phyloP scores from a whole-genome alignment of 2,329 filamentous ascomycete species.

The Aureobasidium leucospermi region DNA sequence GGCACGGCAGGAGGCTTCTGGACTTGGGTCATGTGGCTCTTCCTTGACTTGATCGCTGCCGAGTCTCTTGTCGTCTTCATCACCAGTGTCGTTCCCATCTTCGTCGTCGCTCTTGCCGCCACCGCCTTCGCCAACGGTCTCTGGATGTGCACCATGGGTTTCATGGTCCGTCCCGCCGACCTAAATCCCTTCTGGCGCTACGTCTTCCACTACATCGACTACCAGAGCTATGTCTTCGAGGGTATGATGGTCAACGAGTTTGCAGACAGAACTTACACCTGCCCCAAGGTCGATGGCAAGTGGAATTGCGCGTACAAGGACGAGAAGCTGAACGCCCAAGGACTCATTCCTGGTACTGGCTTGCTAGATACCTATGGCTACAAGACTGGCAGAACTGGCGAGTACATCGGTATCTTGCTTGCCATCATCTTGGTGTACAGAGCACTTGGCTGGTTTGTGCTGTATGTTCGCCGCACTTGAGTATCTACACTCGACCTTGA shows the following conservation, averaged over 20 bases:
- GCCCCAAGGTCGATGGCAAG: constrained; percentile 53
- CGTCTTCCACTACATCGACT: constrained; percentile 83
- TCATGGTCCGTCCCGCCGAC: constrained; percentile 64
- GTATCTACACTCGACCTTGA: too few relatives aligned
- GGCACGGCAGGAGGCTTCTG: constrained; percentile 61
- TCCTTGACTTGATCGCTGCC: constrained; percentile 74
- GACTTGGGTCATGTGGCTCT: constrained; percentile 75
- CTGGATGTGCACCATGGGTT: constrained; percentile 83
- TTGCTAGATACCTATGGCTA: constrained; percentile 68
- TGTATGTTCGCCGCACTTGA: constrained; percentile 35
- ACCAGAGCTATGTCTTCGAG: constrained; percentile 78
- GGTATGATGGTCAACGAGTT: constrained; percentile 95
- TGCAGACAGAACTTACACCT: constrained; percentile 54
- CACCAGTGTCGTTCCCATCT: constrained; percentile 64
- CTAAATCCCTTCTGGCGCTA: constrained; percentile 83
- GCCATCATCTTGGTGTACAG: constrained; percentile 69
- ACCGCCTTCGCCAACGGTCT: constrained; percentile 81
- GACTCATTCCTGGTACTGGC: constrained; percentile 62
- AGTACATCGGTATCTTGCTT: constrained; percentile 71
- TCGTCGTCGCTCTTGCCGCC: constrained; percentile 70
- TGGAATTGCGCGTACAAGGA: constrained; percentile 68
- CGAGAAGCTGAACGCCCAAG: constrained; percentile 50
- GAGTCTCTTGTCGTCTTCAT: constrained; percentile 77
- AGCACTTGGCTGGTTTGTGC: constrained; percentile 57
- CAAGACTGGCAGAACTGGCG: constrained; percentile 52